Evolutionary conservation across 2,329 filamentous ascomycete species (phyloP).

Genomic region (Ophiostoma perfectum): DNA sequence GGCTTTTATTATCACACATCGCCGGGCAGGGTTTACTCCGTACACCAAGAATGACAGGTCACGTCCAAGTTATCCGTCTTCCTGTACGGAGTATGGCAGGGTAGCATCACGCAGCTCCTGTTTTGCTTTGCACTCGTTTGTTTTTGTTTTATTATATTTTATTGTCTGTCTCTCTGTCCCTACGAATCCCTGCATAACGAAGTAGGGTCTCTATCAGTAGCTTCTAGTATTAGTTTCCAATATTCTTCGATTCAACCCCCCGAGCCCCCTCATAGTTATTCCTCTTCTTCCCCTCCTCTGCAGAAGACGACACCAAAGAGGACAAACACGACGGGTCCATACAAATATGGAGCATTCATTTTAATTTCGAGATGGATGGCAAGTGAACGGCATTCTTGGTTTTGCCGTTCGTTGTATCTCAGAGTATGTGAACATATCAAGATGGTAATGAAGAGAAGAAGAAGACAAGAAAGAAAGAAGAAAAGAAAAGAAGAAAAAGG

Average conservation of each 20-base stretch:
- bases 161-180: no score
- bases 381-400: no score
- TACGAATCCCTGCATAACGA: no score
- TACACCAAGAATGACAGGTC: conserved; percentile 9
- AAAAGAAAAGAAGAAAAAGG: no score
- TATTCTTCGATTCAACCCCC: not conserved
- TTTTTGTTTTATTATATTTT: no score
- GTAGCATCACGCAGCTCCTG: conserved; percentile 7
- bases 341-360: not conserved
- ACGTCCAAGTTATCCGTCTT: not conserved
- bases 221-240: not conserved
- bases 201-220: not conserved
- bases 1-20: conserved; percentile 4
- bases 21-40: not conserved
- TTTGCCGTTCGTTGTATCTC: no score
- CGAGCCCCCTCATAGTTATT: not conserved
- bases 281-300: conserved; percentile 4
- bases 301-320: not conserved
- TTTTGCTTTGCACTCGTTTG: not conserved
- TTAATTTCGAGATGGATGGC: not conserved
- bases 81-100: not conserved
- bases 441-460: no score
- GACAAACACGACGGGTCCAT: not conserved
- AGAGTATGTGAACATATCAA: no score
- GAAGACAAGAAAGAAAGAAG: no score